phyloP scores from a whole-genome alignment of 2,329 filamentous ascomycete genomes.

The Fusarium torreyae region DNA sequence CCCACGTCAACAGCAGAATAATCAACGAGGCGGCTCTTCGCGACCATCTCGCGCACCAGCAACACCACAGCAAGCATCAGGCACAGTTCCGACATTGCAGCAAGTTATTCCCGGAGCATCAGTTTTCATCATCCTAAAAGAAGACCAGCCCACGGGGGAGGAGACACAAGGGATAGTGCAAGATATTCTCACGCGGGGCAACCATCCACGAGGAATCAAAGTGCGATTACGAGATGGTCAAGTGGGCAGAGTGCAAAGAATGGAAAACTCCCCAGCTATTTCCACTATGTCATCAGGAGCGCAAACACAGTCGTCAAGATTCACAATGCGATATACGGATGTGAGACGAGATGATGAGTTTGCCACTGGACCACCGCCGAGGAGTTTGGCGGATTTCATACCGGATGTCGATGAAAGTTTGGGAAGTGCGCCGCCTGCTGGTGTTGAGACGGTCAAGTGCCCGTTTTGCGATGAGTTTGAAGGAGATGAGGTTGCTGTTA shows the following conservation, averaged over 20 bases:
- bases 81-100: conserved; percentile 62
- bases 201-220: conserved; percentile 85
- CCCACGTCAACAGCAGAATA: conserved; percentile 43
- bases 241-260: conserved; percentile 80
- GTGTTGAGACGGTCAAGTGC: conserved; percentile 60
- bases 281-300: background rate
- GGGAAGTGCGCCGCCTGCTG: conserved; percentile 20
- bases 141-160: conserved; percentile 80
- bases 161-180: conserved; percentile 77
- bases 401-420: conserved; percentile 55
- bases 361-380: conserved; percentile 57
- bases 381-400: conserved; percentile 63
- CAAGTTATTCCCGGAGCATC: conserved; percentile 72
- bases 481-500: conserved; percentile 78
- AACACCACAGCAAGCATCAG: conserved; percentile 55
- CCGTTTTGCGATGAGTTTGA: conserved; percentile 77
- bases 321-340: conserved; percentile 55
- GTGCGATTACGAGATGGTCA: conserved; percentile 80
- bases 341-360: conserved; percentile 56
- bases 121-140: conserved; percentile 83
- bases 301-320: conserved; percentile 40
- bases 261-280: conserved; percentile 55
- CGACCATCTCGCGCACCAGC: conserved; percentile 43
- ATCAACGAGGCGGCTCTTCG: conserved; percentile 36
- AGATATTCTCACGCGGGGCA: conserved; percentile 78